These are phyloP conservation scores for Malbranchea zuffiana DNA, from an alignment of 2,329 filamentous ascomycete genomes.

Conservation along the genomic window DNA sequence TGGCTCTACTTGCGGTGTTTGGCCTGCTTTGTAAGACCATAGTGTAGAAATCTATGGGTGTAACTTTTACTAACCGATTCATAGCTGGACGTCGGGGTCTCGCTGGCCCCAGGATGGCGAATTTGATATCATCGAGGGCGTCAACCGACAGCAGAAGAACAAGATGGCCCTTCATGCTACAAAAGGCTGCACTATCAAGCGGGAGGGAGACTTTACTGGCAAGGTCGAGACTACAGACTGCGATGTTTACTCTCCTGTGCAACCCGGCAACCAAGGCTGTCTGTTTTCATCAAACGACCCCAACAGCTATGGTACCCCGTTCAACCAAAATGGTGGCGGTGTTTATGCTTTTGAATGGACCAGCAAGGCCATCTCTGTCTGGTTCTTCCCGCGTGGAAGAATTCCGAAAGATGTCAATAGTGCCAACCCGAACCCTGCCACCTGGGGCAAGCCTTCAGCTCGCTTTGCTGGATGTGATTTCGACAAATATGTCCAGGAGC, in stretches of 20 bases:
- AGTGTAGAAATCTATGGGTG: slow-evolving; percentile 4
- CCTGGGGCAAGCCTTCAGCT: slow-evolving; percentile 60
- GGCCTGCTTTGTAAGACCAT: slow-evolving; percentile 52
- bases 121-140: slow-evolving; percentile 72
- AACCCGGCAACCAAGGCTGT: slow-evolving; percentile 48
- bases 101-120: slow-evolving; percentile 61
- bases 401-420: slow-evolving; percentile 55
- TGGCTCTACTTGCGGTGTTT: slow-evolving; percentile 56
- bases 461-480: slow-evolving; percentile 66
- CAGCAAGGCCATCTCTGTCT: slow-evolving; percentile 58
- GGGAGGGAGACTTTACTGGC: slow-evolving; percentile 38
- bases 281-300: slow-evolving; percentile 40
- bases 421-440: slow-evolving; percentile 50
- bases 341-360: slow-evolving; percentile 73
- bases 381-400: slow-evolving; percentile 63
- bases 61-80: slow-evolving; percentile 12
- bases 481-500: slow-evolving; percentile 53
- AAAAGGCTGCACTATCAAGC: slow-evolving; percentile 47
- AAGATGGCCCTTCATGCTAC: slow-evolving; percentile 58
- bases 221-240: slow-evolving; percentile 46
- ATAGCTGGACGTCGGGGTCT: slow-evolving; percentile 50
- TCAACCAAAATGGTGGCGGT: slow-evolving; percentile 60
- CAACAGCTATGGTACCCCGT: slow-evolving; percentile 52
- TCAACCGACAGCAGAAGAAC: slow-evolving; percentile 52
- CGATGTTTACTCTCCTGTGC: slow-evolving; percentile 37